Evolutionary conservation across 2,329 filamentous ascomycete species (phyloP).

Genomic region (Ophiocordyceps robertsii): DNA sequence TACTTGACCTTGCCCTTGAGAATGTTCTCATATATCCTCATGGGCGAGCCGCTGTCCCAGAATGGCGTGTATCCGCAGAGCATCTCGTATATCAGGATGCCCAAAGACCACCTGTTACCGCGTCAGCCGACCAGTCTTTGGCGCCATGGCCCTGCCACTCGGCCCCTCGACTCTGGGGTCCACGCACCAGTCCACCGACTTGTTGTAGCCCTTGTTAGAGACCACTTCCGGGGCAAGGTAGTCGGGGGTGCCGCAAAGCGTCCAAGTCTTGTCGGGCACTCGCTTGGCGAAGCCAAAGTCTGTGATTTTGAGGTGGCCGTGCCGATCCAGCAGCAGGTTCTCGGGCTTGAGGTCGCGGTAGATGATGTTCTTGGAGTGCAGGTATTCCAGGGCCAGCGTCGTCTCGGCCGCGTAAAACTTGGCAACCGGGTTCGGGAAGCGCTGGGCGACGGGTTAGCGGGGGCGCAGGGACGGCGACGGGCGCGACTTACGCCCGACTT

Average conservation of each 20-base stretch:
- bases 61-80: conserved; percentile 97
- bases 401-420: conserved; percentile 99
- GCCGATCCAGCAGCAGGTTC: conserved; percentile 80
- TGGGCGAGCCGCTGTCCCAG: conserved; percentile 94
- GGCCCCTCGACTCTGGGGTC: no score
- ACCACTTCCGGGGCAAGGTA: conserved; percentile 97
- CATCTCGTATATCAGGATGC: conserved; percentile 99
- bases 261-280: conserved; percentile 98
- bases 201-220: conserved; percentile 99
- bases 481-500: conserved; percentile 65
- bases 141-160: no score
- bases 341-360: conserved; percentile 96
- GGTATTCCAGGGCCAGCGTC: conserved; percentile 85
- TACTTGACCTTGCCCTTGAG: conserved; percentile 93
- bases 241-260: conserved; percentile 91
- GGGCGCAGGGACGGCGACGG: background rate
- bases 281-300: conserved; percentile 99
- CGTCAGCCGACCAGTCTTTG: background rate
- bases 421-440: conserved; percentile 95
- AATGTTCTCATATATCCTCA: conserved; percentile 99
- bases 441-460: conserved; percentile 35
- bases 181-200: conserved; percentile 92
- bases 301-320: conserved; percentile 92
- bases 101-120: conserved; percentile 79
- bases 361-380: conserved; percentile 91